Evolutionary conservation across 805 yeast genomes (phyloP), one percentile per base, ranked within the genome.

Genomic region (Candida nitratophila): DNA sequence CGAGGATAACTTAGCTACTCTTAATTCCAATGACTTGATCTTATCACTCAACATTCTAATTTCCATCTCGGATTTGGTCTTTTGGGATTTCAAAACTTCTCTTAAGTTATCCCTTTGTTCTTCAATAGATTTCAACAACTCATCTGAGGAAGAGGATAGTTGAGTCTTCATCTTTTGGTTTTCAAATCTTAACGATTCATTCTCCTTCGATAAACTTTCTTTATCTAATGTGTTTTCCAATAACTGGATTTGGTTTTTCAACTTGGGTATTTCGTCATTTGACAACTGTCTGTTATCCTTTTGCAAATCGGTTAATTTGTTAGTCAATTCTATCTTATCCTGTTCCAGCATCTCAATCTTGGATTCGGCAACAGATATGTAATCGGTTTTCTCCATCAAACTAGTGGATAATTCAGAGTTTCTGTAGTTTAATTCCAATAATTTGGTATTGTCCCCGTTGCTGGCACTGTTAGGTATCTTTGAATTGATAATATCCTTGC

Each of bases 361-460:
- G 5, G 77, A 73, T 44, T 68, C 66, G 29, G 72, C 63, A 45
- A 76, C 73, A 38, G 68, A 68, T 3, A 76, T 60, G 42, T 61
- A 41, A 42, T 79, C 81, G 29, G 74, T 76, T 49, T 76, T 73
- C 30, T 67, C 61, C 17, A 71, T 59, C 27, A 80, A 52, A 45
- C 71, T 73, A 34, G 70, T 60, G 52, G 69, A 71, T 45, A 83
- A 53, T 41, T 73, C 76, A 4, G 79, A 71, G 47, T 79, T 76
- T 46, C 78, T 79, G 51, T 76, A 75, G 31, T 75, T 71, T 47
- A 82, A 56, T 42, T 80, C 79, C 27, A 80, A 64, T 42, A 16
- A 79, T 64, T 41, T 86, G 81, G 26, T 68, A 58, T 41, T 65
- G 63, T 11, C 79, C 77, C 50, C 74, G 67, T 14, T 20, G 20